These are phyloP conservation scores for Pisolithus thermaeus DNA, from an alignment of 1,284 basidiomycete genomes.

Conservation along the genomic window DNA sequence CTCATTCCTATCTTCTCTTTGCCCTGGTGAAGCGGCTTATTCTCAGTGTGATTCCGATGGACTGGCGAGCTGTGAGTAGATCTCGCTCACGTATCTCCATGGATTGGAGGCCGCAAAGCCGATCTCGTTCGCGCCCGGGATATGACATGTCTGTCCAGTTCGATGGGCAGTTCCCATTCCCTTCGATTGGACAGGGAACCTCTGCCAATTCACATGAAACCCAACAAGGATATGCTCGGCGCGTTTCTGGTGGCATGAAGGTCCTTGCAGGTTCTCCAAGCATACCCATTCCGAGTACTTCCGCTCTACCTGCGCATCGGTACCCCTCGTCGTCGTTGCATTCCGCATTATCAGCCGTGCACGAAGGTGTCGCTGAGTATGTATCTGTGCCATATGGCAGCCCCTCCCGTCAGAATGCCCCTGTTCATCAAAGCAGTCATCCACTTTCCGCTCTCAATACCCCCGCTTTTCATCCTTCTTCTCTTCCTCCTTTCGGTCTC, in stretches of 20 bases:
- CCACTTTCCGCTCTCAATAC: constrained; percentile 43
- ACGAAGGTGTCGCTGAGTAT: constrained; percentile 44
- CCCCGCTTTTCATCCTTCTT: constrained; percentile 59
- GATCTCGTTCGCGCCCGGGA: constrained; percentile 64
- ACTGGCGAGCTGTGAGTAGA: constrained; percentile 90
- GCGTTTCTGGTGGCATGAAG: constrained; percentile 21
- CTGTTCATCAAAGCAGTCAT: constrained; percentile 33
- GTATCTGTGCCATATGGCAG: constrained; percentile 27
- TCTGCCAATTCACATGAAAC: constrained; percentile 14
- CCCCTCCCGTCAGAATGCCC: constrained; percentile 31
- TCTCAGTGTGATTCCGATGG: constrained; percentile 65
- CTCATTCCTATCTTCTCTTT: constrained; percentile 12
- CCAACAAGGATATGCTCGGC: constrained; percentile 26
- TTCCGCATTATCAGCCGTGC: constrained; percentile 47
- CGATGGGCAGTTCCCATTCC: constrained; percentile 42
- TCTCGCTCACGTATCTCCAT: constrained; percentile 89
- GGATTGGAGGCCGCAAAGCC: constrained; percentile 74
- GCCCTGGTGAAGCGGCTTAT: constrained; percentile 15
- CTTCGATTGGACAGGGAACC: constrained; percentile 17
- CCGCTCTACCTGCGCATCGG: constrained; percentile 43
- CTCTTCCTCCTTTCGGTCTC: constrained; percentile 57
- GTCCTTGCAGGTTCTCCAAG: constrained; percentile 32
- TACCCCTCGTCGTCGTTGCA: constrained; percentile 41
- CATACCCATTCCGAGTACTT: constrained; percentile 48
- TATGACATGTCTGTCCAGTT: constrained; percentile 40